phyloP scores from a whole-genome alignment of 345 rosid species.

The Reutealis trisperma region DNA sequence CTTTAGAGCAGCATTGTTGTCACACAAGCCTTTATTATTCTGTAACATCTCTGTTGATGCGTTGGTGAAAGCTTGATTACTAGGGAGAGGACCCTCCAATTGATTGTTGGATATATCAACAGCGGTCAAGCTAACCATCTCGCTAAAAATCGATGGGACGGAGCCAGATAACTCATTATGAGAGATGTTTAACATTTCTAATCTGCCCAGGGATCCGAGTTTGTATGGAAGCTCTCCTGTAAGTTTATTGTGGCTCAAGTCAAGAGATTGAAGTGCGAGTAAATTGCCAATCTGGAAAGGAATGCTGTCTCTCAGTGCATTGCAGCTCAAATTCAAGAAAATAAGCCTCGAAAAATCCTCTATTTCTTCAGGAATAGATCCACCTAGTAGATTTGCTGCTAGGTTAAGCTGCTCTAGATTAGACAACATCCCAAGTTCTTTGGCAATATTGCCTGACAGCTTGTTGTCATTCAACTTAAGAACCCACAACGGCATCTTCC shows the following conservation, averaged over 20 bases:
- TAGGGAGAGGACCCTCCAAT: not conserved
- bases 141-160: not conserved
- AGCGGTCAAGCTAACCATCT: not conserved
- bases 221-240: not conserved
- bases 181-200: not conserved
- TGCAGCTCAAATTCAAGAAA: not conserved
- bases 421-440: not conserved
- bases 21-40: not conserved
- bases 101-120: not conserved
- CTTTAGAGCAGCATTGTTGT: not conserved
- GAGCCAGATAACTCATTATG: not conserved
- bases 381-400: not conserved
- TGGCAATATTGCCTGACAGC: conserved; percentile 1
- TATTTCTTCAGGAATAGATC: not conserved
- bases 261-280: not conserved
- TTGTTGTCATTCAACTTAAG: not conserved
- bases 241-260: not conserved
- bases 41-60: not conserved
- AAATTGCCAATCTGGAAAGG: conserved; percentile 3
- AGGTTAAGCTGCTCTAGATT: not conserved
- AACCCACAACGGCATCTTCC: not conserved
- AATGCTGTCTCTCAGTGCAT: not conserved
- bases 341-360: not conserved
- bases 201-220: not conserved
- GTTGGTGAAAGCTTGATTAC: not conserved